Conservation (phyloP, 2,329 filamentous ascomycete genomes). For the Venturia effusa region DNA sequence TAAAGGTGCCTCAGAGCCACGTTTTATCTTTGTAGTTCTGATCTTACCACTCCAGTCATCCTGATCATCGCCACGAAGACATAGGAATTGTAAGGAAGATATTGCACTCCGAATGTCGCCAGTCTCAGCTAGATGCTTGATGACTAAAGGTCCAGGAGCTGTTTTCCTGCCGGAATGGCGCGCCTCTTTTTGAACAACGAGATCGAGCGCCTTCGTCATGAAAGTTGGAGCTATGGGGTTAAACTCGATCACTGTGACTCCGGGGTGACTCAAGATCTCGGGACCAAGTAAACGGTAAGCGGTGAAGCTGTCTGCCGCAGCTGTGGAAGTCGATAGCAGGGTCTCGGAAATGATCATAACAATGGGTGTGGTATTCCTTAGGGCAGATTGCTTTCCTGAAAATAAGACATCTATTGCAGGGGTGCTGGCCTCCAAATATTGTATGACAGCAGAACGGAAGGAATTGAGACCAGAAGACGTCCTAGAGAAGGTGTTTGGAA, state of each 20-base stretch:
- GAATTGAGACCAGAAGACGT: constrained; percentile 33
- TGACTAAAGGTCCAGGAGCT: constrained; percentile 62
- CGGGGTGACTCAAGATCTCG: constrained; percentile 72
- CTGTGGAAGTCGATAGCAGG: constrained; percentile 71
- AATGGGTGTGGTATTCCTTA: constrained; percentile 54
- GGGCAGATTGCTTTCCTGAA: constrained; percentile 15
- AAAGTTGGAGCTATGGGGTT: constrained; percentile 83
- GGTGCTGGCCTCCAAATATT: constrained; percentile 60
- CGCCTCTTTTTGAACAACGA: constrained; percentile 77
- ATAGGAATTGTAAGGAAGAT: constrained; percentile 85
- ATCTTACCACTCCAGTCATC: constrained; percentile 67
- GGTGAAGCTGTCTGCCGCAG: constrained; percentile 83
- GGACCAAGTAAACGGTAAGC: constrained; percentile 81
- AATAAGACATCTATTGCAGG: constrained; percentile 41
- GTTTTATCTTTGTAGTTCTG: constrained; percentile 44
- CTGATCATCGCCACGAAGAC: constrained; percentile 65
- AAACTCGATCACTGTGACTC: constrained; percentile 75
- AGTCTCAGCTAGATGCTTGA: constrained; percentile 71
- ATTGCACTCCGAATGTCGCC: constrained; percentile 91
- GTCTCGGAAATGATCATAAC: constrained; percentile 91
- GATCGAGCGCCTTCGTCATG: constrained; percentile 71
- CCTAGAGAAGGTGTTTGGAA: constrained; percentile 38
- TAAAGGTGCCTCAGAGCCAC: constrained; percentile 45
- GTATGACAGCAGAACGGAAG: constrained; percentile 62
- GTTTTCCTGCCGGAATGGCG: constrained; percentile 60